Evolutionary conservation across 371 early-diverging fungal genomes (phyloP).

Genomic region (Mortierella polycephala): DNA sequence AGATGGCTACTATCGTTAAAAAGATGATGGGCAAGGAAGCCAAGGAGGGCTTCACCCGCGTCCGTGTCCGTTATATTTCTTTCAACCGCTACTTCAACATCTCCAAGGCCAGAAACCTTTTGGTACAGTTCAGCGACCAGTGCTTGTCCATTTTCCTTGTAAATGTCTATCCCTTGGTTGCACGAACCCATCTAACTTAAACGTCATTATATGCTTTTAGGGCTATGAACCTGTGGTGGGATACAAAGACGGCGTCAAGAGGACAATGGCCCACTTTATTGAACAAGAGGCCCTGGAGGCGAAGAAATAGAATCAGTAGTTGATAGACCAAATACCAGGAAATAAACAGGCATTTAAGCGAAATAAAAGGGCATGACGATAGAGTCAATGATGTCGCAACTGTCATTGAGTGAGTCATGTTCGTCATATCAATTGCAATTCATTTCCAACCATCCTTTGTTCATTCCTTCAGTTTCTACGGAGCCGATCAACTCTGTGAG

Average conservation of each 20-base stretch:
- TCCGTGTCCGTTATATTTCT: conserved; percentile 48
- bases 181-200: not conserved
- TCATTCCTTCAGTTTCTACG: too few species aligned
- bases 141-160: not conserved
- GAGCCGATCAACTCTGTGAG: too few species aligned
- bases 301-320: conserved; percentile 25
- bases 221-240: conserved; percentile 48
- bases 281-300: conserved; percentile 34
- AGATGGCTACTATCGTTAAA: conserved; percentile 40
- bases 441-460: too few species aligned
- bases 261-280: conserved; percentile 47
- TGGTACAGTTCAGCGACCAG: conserved; percentile 55
- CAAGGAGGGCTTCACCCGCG: conserved; percentile 53
- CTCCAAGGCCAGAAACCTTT: conserved; percentile 79
- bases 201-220: conserved; percentile 7
- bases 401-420: not conserved
- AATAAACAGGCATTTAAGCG: not conserved
- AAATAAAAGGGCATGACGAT: too few species aligned
- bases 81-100: conserved; percentile 82
- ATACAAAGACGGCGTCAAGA: conserved; percentile 52
- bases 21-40: conserved; percentile 51
- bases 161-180: not conserved
- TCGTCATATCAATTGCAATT: too few species aligned
- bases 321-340: not conserved
- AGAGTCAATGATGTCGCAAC: too few species aligned